Evolutionary conservation across 2,329 filamentous ascomycete species (phyloP), one percentile per base, ranked within the genome.

Genomic region (Colletotrichum tabaci): DNA sequence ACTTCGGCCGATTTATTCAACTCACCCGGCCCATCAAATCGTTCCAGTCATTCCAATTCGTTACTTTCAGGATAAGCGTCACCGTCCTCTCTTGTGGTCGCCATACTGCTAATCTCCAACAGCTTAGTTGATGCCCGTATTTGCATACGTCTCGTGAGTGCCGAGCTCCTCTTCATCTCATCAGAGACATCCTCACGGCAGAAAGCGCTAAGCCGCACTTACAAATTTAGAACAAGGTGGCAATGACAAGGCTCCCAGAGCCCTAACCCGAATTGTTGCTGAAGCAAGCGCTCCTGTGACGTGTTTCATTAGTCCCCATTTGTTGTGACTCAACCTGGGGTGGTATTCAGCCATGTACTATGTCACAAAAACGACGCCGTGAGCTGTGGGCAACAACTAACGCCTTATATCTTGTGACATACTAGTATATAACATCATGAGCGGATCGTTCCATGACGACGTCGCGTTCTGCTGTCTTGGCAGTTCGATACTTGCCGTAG

Each of bases 91-190:
- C 13, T 30, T 21, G 21, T 30, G 15, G 6, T 56, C 13, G 30
- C 26, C 26, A 56, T 38, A 30, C 30, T 56, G 52, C 30, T 56
- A 16, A n/a, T 56, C 52, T 56, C 30, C 23, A 56, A 30, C 52
- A 30, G 15, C 16, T 13, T 56, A 16, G 52, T 38, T 18, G 52
- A 38, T 38, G 30, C 30, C n/a, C 52, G 52, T 35, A 56, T 7
- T n/a, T 56, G 52, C 18, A 30, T 40, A 30, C 38, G 30, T 30
- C 30, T 38, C 5, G 30, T 38, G 38, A 16, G 52, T 38, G 8
- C 12, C 30, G 26, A 56, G 12, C 9, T 6, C 9, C 18, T n/a
- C 13, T 13, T 21, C 18, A 26, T n/a, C 35, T 38, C 5, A 12
- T 15, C 3, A 4, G 10, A 7, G 16, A 56, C 12, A 40, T 6